Conservation (phyloP, 192 early-diverging fungal species). For the Linnemannia hyalina region DNA sequence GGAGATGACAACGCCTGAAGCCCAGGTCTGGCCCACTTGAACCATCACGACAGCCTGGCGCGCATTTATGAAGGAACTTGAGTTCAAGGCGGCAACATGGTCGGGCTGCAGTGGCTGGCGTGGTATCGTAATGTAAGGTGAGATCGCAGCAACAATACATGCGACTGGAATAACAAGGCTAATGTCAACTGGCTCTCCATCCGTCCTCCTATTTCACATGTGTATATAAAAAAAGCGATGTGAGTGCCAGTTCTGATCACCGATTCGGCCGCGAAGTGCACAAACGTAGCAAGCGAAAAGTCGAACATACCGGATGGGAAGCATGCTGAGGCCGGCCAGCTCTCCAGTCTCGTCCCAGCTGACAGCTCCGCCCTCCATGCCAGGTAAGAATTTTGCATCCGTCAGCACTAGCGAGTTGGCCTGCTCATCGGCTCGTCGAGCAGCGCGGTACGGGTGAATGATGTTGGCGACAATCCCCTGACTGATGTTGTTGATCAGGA, state of each 20-base stretch:
- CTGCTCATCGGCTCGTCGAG: constrained; percentile 37
- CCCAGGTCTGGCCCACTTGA: constrained; percentile 57
- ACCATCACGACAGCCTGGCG: constrained; percentile 56
- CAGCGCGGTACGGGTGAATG: constrained; percentile 47
- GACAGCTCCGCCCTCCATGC: constrained; percentile 57
- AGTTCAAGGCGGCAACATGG: constrained; percentile 40
- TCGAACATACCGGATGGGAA: constrained; percentile 48
- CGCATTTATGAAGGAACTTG: constrained; percentile 31
- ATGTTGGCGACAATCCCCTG: constrained; percentile 57
- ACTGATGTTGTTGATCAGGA: constrained; percentile 56
- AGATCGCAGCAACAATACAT: constrained; percentile 48
- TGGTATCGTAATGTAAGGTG: constrained; percentile 30
- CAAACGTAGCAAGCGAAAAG: background rate
- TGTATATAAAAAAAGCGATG: background rate
- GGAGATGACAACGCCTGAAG: constrained; percentile 51
- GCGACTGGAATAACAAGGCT: constrained; percentile 53
- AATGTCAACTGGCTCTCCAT: constrained; percentile 58
- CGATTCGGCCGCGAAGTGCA: background rate
- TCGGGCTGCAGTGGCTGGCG: constrained; percentile 29
- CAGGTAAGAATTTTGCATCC: constrained; percentile 54
- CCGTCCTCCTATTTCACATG: constrained; percentile 38
- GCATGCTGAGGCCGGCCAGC: constrained; percentile 49
- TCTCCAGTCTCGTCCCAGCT: constrained; percentile 53
- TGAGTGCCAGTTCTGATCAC: background rate
- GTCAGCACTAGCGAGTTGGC: constrained; percentile 44